Evolutionary conservation across 129 eudicot genomes (phyloP).

Genomic region (Logfia minima): DNA sequence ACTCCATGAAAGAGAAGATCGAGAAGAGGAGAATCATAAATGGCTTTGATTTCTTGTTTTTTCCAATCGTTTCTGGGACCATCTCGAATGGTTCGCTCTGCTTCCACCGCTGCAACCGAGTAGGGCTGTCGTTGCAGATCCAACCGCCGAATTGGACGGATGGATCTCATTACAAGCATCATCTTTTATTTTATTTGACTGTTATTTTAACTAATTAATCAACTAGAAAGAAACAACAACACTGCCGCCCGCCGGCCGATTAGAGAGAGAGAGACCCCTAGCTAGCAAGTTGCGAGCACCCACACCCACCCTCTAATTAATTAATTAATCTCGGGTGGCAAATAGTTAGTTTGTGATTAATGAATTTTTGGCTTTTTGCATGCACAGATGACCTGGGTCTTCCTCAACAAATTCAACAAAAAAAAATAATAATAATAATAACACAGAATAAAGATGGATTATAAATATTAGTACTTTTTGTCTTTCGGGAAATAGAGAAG

Average conservation of each 20-base stretch:
- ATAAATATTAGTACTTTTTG: slow-evolving; percentile 25
- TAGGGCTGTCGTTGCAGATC: neutral
- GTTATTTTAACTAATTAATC: too few relatives aligned
- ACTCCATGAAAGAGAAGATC: slow-evolving; percentile 97
- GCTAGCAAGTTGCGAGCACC: too few relatives aligned
- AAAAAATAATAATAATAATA: too few relatives aligned
- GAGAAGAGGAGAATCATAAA: slow-evolving; percentile 87
- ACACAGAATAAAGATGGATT: slow-evolving; percentile 61
- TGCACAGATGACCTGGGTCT: slow-evolving; percentile 89
- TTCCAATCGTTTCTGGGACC: slow-evolving; percentile 81
- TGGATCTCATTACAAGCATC: too few relatives aligned
- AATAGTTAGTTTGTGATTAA: neutral
- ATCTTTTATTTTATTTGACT: too few relatives aligned
- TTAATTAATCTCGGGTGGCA: too few relatives aligned
- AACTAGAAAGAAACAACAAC: too few relatives aligned
- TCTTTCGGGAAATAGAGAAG: slow-evolving; percentile 4
- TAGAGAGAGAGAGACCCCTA: too few relatives aligned
- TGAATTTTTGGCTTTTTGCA: neutral
- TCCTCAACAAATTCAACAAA: slow-evolving; percentile 63
- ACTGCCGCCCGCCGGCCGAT: too few relatives aligned
- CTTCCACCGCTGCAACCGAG: slow-evolving; percentile 76
- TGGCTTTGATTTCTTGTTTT: slow-evolving; percentile 53
- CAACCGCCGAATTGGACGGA: too few relatives aligned
- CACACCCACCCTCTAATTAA: too few relatives aligned
- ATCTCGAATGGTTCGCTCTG: slow-evolving; percentile 60